These are phyloP conservation scores for Saccharomycopsis sp. DNA, from an alignment of 805 yeast genomes.

Conservation along the genomic window DNA sequence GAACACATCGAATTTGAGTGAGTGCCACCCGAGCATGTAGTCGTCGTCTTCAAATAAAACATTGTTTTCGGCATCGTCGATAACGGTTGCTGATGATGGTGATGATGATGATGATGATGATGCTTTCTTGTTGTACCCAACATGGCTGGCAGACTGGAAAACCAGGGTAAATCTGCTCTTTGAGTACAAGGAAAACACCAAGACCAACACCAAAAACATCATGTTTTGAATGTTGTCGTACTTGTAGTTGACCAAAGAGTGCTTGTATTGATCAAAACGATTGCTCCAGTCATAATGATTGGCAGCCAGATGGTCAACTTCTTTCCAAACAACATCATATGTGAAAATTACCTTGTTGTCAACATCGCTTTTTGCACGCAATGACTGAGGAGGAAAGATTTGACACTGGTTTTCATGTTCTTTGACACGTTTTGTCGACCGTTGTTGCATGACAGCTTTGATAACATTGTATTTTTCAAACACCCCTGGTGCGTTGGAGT, in stretches of 20 bases:
- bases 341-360: constrained; percentile 26
- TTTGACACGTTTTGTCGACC: constrained; percentile 25
- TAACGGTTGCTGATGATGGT: not conserved
- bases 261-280: constrained; percentile 23
- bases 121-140: not conserved
- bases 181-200: constrained; percentile 2
- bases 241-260: constrained; percentile 24
- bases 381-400: constrained; percentile 24
- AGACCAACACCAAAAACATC: constrained; percentile 13
- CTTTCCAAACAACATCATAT: constrained; percentile 26
- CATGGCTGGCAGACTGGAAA: no score
- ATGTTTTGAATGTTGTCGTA: constrained; percentile 21
- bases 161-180: constrained; percentile 1
- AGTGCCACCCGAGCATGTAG: constrained; percentile 4
- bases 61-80: no score
- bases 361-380: constrained; percentile 23
- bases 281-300: constrained; percentile 14
- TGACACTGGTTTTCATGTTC: constrained; percentile 23
- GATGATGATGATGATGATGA: no score
- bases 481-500: constrained; percentile 20
- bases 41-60: constrained; percentile 1
- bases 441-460: constrained; percentile 25
- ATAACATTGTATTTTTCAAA: constrained; percentile 22
- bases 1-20: constrained; percentile 13
- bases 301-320: constrained; percentile 18